Evolutionary conservation across 1,139 yeast genomes (phyloP), one percentile per base, ranked within the genome.

Genomic region (Yamadazyma friedrichii): DNA sequence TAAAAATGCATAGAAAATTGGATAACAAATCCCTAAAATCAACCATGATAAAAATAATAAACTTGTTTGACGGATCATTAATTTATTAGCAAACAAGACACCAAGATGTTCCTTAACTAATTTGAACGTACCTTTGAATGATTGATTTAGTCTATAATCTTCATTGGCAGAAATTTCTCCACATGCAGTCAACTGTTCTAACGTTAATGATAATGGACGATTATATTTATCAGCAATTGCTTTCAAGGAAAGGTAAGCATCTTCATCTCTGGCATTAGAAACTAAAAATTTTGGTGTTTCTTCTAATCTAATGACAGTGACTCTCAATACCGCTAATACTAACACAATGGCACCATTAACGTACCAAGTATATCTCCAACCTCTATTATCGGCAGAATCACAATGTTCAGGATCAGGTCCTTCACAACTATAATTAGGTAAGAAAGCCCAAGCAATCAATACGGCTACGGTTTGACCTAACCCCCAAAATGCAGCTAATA

Each of bases 401-500:
- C 85, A 79, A 44, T 63, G 40, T 15, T 51, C 51, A 11, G 52
- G 47, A 9, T 53, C 64, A 11, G 52, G 47, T 8, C 53, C 64
- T 6, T 58, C 59, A 59, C 85, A 80, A 11, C 77, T 67, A 46
- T 64, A 62, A 42, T 69, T 69, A 25, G 80, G 74, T 42, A 80
- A 60, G 41, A 78, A 73, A 0, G 80, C 82, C 80, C 82, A 80
- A 5, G 81, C 75, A 32, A 78, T 53, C n/a, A 77, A 62, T 20
- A 66, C 66, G 8, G 82, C 76, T 36, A 80, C 61, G 0, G 82
- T 73, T 57, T 79, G 84, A 32, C 85, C 85, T 39, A 80, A 57
- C 43, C 82, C 83, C 84, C 85, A 80, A 65, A 77, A 80, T 24
- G 67, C 62, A 6, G 85, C 84, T 65, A 80, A 67, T 29, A 76